phyloP scores from a whole-genome alignment of 352 stramenopile genomes.

The Phytophthora podocarpi region DNA sequence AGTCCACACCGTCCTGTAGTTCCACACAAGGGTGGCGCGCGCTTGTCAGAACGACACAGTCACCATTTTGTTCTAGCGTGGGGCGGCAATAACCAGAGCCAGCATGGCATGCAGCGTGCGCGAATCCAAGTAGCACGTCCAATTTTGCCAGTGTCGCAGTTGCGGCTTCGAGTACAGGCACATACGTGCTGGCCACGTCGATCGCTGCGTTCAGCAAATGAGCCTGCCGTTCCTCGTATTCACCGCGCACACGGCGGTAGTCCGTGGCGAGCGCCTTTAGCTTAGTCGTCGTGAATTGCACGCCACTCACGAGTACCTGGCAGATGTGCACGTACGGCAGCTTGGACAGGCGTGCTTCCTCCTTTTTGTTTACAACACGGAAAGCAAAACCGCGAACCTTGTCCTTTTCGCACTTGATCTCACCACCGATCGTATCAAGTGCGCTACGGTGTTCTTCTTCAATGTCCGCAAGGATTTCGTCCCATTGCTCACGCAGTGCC shows the following conservation, averaged over 20 bases:
- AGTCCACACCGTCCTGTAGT: constrained; percentile 95
- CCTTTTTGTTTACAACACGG: constrained; percentile 93
- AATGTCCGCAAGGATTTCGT: constrained; percentile 69
- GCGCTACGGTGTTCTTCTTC: constrained; percentile 83
- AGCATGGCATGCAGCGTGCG: constrained; percentile 93
- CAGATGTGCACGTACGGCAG: constrained; percentile 91
- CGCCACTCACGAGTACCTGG: constrained; percentile 96
- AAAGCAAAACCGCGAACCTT: constrained; percentile 93
- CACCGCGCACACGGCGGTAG: constrained; percentile 81
- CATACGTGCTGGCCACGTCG: constrained; percentile 95
- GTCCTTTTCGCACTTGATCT: constrained; percentile 94
- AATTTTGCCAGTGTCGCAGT: constrained; percentile 90
- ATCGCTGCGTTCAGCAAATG: constrained; percentile 93
- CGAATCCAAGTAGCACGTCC: constrained; percentile 96
- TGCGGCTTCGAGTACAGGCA: constrained; percentile 94
- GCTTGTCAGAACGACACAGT: constrained; percentile 74
- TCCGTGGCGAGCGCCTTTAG: constrained; percentile 87
- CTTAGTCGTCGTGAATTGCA: constrained; percentile 97
- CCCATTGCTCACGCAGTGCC: constrained; percentile 75
- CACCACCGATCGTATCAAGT: constrained; percentile 66
- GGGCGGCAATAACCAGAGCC: constrained; percentile 80
- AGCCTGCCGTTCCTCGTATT: constrained; percentile 93
- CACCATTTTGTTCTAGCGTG: constrained; percentile 56
- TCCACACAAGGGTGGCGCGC: constrained; percentile 98
- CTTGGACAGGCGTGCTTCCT: constrained; percentile 91